Percentiles rank a stretch among this genome's conserved stretches.
phyloP scores from a whole-genome alignment of 805 yeast species.

The Jamesozyma hellenica region DNA sequence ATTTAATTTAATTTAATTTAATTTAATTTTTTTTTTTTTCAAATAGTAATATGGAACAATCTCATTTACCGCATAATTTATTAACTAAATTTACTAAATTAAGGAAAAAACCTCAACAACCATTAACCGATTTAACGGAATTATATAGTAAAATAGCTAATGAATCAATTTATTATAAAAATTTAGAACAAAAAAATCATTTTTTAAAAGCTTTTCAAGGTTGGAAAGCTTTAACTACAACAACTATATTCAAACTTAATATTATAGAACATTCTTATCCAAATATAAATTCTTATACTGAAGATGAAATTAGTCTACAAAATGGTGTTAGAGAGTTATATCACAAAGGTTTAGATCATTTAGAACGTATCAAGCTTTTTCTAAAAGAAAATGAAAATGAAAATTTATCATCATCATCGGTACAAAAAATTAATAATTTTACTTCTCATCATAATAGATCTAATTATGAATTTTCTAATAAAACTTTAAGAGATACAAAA shows the following conservation, averaged over 20 bases:
- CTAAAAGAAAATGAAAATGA: no score
- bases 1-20: not conserved
- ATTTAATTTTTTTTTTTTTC: not conserved
- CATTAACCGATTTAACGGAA: constrained; percentile 48
- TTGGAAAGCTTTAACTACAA: constrained; percentile 64
- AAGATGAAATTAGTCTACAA: constrained; percentile 37
- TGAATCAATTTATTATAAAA: constrained; percentile 44
- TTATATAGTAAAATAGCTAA: constrained; percentile 55
- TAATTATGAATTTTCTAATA: not conserved
- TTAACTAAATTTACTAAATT: constrained; percentile 20
- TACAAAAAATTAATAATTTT: constrained; percentile 4
- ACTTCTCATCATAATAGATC: constrained; percentile 1
- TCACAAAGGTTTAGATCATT: constrained; percentile 31
- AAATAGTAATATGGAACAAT: constrained; percentile 5
- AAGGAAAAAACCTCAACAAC: constrained; percentile 50
- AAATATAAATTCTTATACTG: constrained; percentile 27
- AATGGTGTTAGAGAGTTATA: constrained; percentile 33
- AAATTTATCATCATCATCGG: constrained; percentile 18
- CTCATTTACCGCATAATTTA: constrained; percentile 6
- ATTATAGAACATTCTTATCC: constrained; percentile 36
- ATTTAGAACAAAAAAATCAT: constrained; percentile 46
- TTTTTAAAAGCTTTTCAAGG: constrained; percentile 53
- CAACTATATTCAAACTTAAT: constrained; percentile 47
- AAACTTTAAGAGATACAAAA: not conserved
- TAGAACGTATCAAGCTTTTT: constrained; percentile 29